Evolutionary conservation across 1,139 yeast genomes (phyloP).

Genomic region (Martiniozyma asiatica): DNA sequence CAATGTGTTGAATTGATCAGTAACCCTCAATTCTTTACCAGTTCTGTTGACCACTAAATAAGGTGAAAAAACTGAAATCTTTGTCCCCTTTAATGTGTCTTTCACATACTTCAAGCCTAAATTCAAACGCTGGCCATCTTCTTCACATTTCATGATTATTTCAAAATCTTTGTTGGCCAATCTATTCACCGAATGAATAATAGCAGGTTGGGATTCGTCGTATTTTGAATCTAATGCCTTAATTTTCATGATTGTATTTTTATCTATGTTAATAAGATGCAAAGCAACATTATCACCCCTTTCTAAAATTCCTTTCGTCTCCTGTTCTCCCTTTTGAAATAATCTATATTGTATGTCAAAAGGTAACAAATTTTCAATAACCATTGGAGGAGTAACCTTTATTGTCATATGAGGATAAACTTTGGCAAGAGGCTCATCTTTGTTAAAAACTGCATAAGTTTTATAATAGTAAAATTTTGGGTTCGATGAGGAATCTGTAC

Average conservation of each 20-base stretch:
- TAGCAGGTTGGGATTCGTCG: conserved; percentile 66
- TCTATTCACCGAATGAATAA: conserved; percentile 49
- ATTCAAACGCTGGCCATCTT: conserved; percentile 56
- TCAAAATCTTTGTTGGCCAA: conserved; percentile 17
- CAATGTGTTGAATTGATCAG: conserved; percentile 43
- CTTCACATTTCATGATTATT: conserved; percentile 32
- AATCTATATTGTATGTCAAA: conserved; percentile 66
- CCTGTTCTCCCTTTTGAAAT: conserved; percentile 67
- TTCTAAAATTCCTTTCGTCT: conserved; percentile 50
- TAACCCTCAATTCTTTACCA: conserved; percentile 49
- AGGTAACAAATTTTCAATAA: conserved; percentile 76
- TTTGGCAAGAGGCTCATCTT: conserved; percentile 54
- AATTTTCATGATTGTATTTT: conserved; percentile 45
- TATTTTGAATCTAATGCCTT: conserved; percentile 57
- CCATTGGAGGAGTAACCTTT: conserved; percentile 75
- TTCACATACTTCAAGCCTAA: conserved; percentile 54
- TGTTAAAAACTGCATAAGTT: conserved; percentile 55
- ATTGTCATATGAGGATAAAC: conserved; percentile 80
- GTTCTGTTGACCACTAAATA: conserved; percentile 76
- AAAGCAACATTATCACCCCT: conserved; percentile 61
- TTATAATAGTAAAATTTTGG: conserved; percentile 47
- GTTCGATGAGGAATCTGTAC: conserved; percentile 25
- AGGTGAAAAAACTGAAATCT: conserved; percentile 69
- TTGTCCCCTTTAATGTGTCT: conserved; percentile 41
- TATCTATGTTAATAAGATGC: conserved; percentile 70